These are phyloP conservation scores for Hsuehochloa calcarea DNA, from an alignment of 176 grass and related monocot genomes.

Conservation along the genomic window DNA sequence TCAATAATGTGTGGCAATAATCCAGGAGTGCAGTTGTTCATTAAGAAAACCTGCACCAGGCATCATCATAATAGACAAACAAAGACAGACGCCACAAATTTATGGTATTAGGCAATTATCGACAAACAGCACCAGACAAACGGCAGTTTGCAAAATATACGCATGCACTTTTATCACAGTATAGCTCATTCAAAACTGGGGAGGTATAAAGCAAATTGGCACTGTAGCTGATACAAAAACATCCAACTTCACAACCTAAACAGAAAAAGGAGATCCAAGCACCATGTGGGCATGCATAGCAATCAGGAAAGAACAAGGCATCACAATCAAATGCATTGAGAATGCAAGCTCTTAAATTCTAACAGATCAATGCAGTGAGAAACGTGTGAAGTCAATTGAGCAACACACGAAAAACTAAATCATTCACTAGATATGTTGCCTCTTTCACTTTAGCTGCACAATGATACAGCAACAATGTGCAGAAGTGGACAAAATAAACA, in stretches of 20 bases:
- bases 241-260: not conserved
- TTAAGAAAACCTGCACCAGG: too few species aligned
- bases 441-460: not conserved
- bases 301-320: not conserved
- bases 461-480: not conserved
- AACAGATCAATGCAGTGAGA: not conserved
- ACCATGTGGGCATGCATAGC: not conserved
- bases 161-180: not conserved
- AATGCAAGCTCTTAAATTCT: not conserved
- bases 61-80: too few species aligned
- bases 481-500: not conserved
- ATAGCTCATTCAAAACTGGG: not conserved
- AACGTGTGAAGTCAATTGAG: not conserved
- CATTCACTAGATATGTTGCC: not conserved
- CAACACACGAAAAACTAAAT: not conserved
- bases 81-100: too few species aligned
- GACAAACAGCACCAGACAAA: not conserved
- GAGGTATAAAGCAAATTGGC: not conserved
- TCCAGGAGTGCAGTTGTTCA: too few species aligned
- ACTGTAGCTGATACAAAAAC: not conserved
- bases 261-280: not conserved
- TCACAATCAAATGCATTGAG: slow-evolving; percentile 1
- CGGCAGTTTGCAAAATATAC: slow-evolving; percentile 10
- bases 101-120: not conserved
- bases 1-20: too few species aligned